These are phyloP conservation scores for Pseudocercospora vitis DNA, from an alignment of 2,329 filamentous ascomycete species.

Conservation along the genomic window DNA sequence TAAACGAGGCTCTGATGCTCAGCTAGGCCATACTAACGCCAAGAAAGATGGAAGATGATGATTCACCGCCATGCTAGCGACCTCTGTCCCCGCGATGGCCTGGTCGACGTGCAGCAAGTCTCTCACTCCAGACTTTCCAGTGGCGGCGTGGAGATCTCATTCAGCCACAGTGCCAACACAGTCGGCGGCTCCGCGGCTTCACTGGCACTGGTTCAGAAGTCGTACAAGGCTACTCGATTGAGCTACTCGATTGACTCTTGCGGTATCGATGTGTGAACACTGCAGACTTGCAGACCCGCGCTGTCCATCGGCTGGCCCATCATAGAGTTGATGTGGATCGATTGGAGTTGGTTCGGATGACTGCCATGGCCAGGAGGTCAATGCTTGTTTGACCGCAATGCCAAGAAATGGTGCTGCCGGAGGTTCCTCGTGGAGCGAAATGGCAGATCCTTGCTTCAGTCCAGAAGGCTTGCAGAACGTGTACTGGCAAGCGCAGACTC, in stretches of 20 bases:
- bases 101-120: conserved; percentile 43
- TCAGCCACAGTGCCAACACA: conserved; percentile 38
- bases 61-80: neutral
- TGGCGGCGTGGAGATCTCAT: conserved; percentile 33
- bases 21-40: conserved; percentile 7
- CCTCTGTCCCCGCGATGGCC: conserved; percentile 44
- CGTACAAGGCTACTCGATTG: conserved; percentile 46
- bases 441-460: conserved; percentile 48
- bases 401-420: conserved; percentile 39
- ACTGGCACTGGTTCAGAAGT: conserved; percentile 45
- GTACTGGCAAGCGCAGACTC: conserved; percentile 46
- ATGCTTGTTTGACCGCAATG: conserved; percentile 32
- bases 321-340: conserved; percentile 50
- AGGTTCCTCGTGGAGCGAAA: conserved; percentile 52
- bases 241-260: conserved; percentile 44
- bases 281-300: conserved; percentile 43
- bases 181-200: conserved; percentile 50
- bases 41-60: conserved; percentile 3
- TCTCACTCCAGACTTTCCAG: conserved; percentile 28
- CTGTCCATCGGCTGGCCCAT: conserved; percentile 45
- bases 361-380: conserved; percentile 49
- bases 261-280: conserved; percentile 51
- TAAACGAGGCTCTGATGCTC: conserved; percentile 4
- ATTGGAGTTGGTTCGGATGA: too few relatives aligned
- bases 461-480: conserved; percentile 46